Conservation (phyloP, 768 basidiomycete genomes). For the Lactarius vividus region DNA sequence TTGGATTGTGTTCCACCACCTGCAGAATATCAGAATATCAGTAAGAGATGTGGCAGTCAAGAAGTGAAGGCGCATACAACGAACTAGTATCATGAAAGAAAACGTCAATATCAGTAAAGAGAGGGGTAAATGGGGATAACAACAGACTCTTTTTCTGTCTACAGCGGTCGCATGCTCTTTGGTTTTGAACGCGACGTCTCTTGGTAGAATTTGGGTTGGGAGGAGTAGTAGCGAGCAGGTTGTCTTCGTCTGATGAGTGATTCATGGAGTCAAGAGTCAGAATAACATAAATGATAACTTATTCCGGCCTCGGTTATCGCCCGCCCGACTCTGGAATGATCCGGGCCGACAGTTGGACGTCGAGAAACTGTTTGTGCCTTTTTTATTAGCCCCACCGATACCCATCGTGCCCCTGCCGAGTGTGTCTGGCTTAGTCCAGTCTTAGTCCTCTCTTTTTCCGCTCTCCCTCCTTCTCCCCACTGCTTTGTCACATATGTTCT, state of each 20-base stretch:
- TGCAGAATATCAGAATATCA: not conserved
- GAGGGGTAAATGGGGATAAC: not conserved
- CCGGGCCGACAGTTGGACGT: too few relatives aligned
- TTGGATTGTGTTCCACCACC: slow-evolving; percentile 17
- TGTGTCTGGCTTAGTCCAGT: too few relatives aligned
- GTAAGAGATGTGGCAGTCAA: not conserved
- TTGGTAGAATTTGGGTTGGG: not conserved
- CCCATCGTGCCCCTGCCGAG: not conserved
- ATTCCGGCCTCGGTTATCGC: not conserved
- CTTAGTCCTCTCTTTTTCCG: not conserved
- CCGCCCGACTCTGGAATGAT: not conserved
- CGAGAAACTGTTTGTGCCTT: not conserved
- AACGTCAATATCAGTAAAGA: not conserved
- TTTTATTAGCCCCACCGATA: not conserved
- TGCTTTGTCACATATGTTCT: slow-evolving; percentile 1
- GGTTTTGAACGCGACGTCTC: slow-evolving; percentile 25
- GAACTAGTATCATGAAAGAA: slow-evolving; percentile 11
- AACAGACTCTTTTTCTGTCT: slow-evolving; percentile 28
- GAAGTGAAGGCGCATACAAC: slow-evolving; percentile 12
- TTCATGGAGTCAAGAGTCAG: slow-evolving; percentile 9
- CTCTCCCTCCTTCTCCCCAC: not conserved
- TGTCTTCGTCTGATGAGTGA: slow-evolving; percentile 22
- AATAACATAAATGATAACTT: not conserved
- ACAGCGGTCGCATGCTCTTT: slow-evolving; percentile 27
- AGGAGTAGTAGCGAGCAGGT: too few relatives aligned